Evolutionary conservation across 768 basidiomycete genomes (phyloP).

Genomic region (Macrolepiota fuliginosa): DNA sequence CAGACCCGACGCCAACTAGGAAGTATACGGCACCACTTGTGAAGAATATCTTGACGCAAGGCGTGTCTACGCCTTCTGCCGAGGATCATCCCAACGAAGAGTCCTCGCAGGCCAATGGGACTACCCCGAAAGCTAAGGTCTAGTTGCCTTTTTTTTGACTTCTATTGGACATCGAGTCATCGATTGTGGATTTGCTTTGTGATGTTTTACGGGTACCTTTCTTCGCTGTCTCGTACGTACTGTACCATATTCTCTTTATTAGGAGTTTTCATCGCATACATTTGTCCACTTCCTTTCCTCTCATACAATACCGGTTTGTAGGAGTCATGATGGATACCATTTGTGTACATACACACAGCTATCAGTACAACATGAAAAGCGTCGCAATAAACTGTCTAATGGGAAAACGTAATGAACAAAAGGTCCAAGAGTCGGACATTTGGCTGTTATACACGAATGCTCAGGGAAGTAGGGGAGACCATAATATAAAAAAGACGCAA

Average conservation of each 20-base stretch:
- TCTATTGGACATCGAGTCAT: too few species aligned
- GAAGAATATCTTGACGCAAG: constrained; percentile 52
- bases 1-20: constrained; percentile 58
- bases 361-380: background rate
- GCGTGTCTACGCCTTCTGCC: background rate
- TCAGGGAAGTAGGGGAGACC: background rate
- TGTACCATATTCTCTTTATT: too few species aligned
- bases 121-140: background rate
- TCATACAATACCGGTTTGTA: too few species aligned
- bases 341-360: background rate
- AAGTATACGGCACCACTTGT: constrained; percentile 69
- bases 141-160: too few species aligned
- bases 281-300: too few species aligned
- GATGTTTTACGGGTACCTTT: too few species aligned
- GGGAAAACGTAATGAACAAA: background rate
- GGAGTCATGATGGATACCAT: background rate
- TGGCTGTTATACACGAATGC: constrained; percentile 3
- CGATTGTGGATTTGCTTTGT: too few species aligned
- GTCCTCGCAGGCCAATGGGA: background rate
- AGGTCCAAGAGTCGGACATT: background rate
- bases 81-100: background rate
- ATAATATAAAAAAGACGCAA: background rate
- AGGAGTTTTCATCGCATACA: background rate
- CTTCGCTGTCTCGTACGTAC: too few species aligned
- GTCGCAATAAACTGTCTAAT: background rate